Evolutionary conservation across 805 yeast genomes (phyloP), one percentile per base, ranked within the genome.

Genomic region (Priceomyces fermenticarens): DNA sequence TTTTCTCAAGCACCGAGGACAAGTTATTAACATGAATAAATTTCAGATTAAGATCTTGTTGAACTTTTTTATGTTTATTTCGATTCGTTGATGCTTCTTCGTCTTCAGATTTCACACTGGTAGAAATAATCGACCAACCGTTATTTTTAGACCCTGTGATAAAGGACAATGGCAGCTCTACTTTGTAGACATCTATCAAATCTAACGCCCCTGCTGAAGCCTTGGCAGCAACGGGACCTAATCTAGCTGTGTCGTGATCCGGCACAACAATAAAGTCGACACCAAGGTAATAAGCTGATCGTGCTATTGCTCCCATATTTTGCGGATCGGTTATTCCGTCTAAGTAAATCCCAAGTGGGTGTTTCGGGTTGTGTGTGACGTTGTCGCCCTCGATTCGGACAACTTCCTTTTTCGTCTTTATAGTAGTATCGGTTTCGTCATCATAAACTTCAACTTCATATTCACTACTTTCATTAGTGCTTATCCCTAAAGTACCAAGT

Each of bases 301-400:
- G 68, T 23, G 86, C 62, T 32, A 88, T 78, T 16, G 91, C 93
- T 6, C 97, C 97, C 50, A 87, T 69, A 57, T 88, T 88, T 57
- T 87, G 95, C 0, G 96, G 91, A 58, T 88, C 96, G 10, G 86
- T 78, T 33, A 89, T 72, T 43, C 85, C 88, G 59, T 88, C 96
- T 17, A 88, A 62, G 51, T 74, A 88, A 3, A 88, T 49, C 0
- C 88, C 96, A 12, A 89, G 52, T 2, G 96, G 95, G 51, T 46
- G 56, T 58, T 61, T 15, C 1, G 38, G 27, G 36, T 50, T 54
- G 3, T 17, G 28, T 10, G 30, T 32, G n/a, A 9, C 11, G 8
- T 3, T 12, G 3, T 25, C 9, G 7, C 25, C 25, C 10, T 30
- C 28, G 1, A 32, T 13, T n/a, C 65, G 45, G 6, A 49, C 60